These are phyloP conservation scores for Aspergillus sp. DNA, from an alignment of 2,329 filamentous ascomycete genomes.

Conservation along the genomic window DNA sequence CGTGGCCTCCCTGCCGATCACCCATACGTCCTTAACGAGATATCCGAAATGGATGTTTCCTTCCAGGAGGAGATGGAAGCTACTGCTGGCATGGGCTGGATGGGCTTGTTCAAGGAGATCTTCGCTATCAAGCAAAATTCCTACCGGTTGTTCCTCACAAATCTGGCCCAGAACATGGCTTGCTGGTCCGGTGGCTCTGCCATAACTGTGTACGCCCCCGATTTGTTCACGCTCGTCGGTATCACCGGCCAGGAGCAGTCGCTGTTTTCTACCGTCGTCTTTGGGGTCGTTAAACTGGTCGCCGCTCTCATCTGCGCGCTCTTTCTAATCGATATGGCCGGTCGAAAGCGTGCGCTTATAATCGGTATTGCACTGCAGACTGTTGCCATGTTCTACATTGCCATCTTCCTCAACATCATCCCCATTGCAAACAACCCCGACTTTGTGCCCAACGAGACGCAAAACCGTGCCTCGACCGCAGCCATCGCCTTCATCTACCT, in stretches of 20 bases:
- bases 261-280: background rate
- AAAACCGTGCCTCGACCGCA: background rate
- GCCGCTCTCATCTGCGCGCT: background rate
- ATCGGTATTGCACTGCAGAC: background rate
- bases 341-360: background rate
- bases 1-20: no score
- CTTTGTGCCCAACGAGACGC: background rate
- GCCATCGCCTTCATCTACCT: background rate
- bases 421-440: background rate
- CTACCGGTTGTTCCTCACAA: no score
- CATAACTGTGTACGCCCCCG: background rate
- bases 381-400: background rate
- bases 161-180: no score
- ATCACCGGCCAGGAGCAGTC: no score
- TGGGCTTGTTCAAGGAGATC: no score
- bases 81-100: no score
- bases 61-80: no score
- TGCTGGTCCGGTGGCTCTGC: no score
- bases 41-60: no score
- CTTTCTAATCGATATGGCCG: background rate
- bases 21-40: no score
- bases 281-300: background rate
- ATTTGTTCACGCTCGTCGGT: background rate
- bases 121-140: no score
- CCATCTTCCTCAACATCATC: background rate